Conservation (phyloP, 1,284 basidiomycete species). For the Vanrija sp. region DNA sequence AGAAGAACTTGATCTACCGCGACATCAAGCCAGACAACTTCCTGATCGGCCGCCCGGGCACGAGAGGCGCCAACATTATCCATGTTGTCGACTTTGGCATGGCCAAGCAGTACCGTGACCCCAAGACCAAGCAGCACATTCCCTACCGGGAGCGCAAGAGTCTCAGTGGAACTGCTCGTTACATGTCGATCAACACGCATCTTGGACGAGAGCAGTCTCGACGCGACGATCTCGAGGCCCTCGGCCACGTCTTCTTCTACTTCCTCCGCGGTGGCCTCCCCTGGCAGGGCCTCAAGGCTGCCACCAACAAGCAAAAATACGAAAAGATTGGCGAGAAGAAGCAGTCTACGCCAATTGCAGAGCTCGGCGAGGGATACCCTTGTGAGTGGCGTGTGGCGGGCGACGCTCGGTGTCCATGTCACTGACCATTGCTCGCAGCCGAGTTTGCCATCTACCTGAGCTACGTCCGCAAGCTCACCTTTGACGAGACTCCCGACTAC, state of each 20-base stretch:
- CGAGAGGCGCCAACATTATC: slow-evolving; percentile 98
- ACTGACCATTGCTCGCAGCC: slow-evolving; percentile 45
- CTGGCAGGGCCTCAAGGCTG: slow-evolving; percentile 97
- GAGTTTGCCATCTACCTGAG: slow-evolving; percentile 97
- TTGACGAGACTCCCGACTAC: slow-evolving; percentile 95
- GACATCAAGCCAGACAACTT: slow-evolving; percentile 99
- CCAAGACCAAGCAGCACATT: slow-evolving; percentile 98
- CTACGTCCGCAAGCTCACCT: slow-evolving; percentile 91
- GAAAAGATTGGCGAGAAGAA: slow-evolving; percentile 98
- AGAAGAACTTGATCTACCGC: slow-evolving; percentile 98
- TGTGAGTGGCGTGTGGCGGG: slow-evolving; percentile 56
- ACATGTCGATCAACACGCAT: slow-evolving; percentile 99
- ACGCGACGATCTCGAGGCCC: slow-evolving; percentile 91
- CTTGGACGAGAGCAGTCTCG: slow-evolving; percentile 95
- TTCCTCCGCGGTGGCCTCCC: slow-evolving; percentile 93
- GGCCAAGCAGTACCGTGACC: slow-evolving; percentile 99
- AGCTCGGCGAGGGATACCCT: slow-evolving; percentile 87
- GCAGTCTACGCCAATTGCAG: slow-evolving; percentile 93
- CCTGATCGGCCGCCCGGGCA: slow-evolving; percentile 75
- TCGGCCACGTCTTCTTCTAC: slow-evolving; percentile 95
- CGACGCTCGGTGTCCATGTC: neutral
- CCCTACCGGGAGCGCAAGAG: slow-evolving; percentile 99
- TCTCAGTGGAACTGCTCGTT: slow-evolving; percentile 95
- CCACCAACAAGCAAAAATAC: slow-evolving; percentile 99
- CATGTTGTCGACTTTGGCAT: slow-evolving; percentile 99